Base-by-base conservation (phyloP, 2,329 filamentous ascomycete genomes). In the Aureobasidium sp. region DNA sequence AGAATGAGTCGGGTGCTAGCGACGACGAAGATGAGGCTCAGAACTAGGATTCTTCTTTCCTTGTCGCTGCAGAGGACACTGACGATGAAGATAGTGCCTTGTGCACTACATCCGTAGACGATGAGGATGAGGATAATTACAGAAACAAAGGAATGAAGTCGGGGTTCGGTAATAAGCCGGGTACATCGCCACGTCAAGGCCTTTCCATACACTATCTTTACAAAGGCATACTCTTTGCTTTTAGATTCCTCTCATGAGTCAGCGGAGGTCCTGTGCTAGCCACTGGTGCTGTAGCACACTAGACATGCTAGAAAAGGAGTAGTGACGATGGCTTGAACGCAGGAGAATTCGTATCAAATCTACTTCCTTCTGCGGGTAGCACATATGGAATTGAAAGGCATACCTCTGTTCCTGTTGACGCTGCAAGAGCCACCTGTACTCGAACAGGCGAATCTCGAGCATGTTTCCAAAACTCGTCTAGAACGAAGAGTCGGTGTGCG, bases 181-280 rank as follows among this genome's bases (percentile, higher is more conserved):
- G 22, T 25, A 25, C 22, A 25, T n/a, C n/a, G n/a, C n/a, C n/a
- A n/a, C n/a, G n/a, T n/a, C n/a, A n/a, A n/a, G n/a, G n/a, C n/a
- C n/a, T n/a, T n/a, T n/a, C n/a, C n/a, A n/a, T n/a, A n/a, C n/a
- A n/a, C 37, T 41, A 9, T n/a, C 37, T 71, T 39, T 82, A 82
- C 64, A 77, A 84, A 53, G 78, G 76, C 5, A 80, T 80, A 71
- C n/a, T 84, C 0, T 70, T 84, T 0, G 78, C 75, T 2, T 77
- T 84, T 41, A 76, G 81, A 6, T 83, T 82, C 66, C 64, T 83
- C 0, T 78, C 77, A 0, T 80, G 80, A 0, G 80, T 83, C 65
- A 74, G 81, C 64, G 79, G 79, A 5, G 74, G 71, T 0, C 77
- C 78, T 0, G 72, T 72, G 0, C 71, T 80, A 1, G 78, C 78